These are phyloP conservation scores for Mollisiaceae sp. DNA, from an alignment of 2,329 filamentous ascomycete genomes.

Conservation along the genomic window DNA sequence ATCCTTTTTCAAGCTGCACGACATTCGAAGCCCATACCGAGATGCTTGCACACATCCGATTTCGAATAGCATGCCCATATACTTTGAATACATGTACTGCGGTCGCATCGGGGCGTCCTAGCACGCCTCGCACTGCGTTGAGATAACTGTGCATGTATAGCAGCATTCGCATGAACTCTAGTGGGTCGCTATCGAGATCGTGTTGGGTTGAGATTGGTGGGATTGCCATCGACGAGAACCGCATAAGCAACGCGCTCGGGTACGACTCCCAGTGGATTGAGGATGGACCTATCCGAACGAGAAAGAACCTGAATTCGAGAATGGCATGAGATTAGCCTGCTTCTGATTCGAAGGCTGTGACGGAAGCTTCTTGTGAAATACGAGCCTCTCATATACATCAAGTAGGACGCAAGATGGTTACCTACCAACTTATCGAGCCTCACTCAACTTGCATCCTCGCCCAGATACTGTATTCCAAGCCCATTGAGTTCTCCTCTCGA, in stretches of 20 bases:
- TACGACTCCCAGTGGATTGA: not conserved
- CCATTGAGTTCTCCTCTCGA: not conserved
- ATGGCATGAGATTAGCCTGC: not conserved
- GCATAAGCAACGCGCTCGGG: constrained; percentile 5
- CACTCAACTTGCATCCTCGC: not conserved
- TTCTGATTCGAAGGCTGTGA: not conserved
- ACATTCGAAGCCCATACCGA: not conserved
- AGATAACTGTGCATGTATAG: not conserved
- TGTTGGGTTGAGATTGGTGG: constrained; percentile 8
- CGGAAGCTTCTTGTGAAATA: not conserved
- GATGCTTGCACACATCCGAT: not conserved
- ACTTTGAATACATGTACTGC: not conserved
- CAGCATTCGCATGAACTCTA: constrained; percentile 1
- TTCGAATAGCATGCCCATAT: not conserved
- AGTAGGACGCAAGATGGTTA: not conserved
- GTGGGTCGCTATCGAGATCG: not conserved
- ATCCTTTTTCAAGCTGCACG: constrained; percentile 8
- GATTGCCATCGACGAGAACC: not conserved
- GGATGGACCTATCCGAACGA: not conserved
- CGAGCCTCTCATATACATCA: not conserved
- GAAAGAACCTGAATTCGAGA: not conserved
- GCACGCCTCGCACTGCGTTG: not conserved
- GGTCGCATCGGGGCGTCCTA: not conserved
- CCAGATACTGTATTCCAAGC: not conserved
- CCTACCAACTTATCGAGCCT: constrained; percentile 2